Evolutionary conservation across 2,329 filamentous ascomycete species (phyloP).

Genomic region (Nectriaceae sp.): DNA sequence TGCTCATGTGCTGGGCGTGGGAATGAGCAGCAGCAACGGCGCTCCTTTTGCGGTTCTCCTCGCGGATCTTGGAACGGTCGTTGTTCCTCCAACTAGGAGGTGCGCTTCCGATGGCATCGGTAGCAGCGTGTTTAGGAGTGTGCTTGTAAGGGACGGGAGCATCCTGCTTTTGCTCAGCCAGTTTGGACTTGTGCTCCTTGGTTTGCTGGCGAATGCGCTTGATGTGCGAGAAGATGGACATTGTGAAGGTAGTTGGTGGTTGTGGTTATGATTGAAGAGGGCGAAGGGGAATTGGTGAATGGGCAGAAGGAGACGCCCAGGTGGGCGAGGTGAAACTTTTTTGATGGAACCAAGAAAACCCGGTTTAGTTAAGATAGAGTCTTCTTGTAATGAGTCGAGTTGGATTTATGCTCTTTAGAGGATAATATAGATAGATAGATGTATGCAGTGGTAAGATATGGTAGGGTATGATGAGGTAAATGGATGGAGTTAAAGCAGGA

Average conservation of each 20-base stretch:
- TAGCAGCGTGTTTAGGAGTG: slow-evolving; percentile 61
- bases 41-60: slow-evolving; percentile 52
- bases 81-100: slow-evolving; percentile 52
- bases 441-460: too few species aligned
- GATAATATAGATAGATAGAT: too few species aligned
- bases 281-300: neutral
- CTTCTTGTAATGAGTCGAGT: too few species aligned
- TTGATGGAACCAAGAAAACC: too few species aligned
- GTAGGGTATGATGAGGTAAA: too few species aligned
- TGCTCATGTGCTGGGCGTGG: slow-evolving; percentile 39
- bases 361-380: too few species aligned
- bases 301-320: neutral
- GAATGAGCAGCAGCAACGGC: slow-evolving; percentile 43
- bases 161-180: slow-evolving; percentile 48
- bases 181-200: slow-evolving; percentile 54
- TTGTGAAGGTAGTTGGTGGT: slow-evolving; percentile 28
- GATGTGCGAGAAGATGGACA: slow-evolving; percentile 61
- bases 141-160: slow-evolving; percentile 54
- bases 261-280: slow-evolving; percentile 1
- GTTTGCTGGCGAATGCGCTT: slow-evolving; percentile 54
- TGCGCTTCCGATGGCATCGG: slow-evolving; percentile 57
- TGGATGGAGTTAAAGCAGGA: too few species aligned
- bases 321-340: too few species aligned
- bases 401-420: too few species aligned
- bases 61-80: slow-evolving; percentile 50